Evolutionary conservation across 1,139 yeast genomes (phyloP), one percentile per base, ranked within the genome.

Genomic region (Taphrina pruni): DNA sequence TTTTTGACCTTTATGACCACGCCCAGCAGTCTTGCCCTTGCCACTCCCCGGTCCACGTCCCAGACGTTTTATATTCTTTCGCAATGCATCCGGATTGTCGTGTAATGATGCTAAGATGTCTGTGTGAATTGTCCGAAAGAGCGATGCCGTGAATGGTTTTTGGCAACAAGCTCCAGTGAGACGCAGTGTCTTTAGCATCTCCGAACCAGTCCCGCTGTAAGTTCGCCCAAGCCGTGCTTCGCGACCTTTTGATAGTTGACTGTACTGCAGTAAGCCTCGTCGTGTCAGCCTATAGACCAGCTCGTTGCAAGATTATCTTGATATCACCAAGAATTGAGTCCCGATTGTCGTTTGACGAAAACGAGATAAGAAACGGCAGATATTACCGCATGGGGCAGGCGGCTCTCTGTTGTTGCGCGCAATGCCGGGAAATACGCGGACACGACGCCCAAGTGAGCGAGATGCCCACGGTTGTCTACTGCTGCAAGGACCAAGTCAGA

Each of bases 1-100:
- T 81, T 93, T 93, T 79, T 94, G 99, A 86, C 99, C 99, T 81
- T 93, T 95, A 77, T 91, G 97, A 82, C 99, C 99, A 78, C 99
- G 86, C 65, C 97, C 97, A 2, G 98, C 87, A 1, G 98, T 94
- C 79, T 93, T 92, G 81, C 99, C 84, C 74, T 83, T 82, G 17
- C 96, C 96, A 60, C 96, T 88, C 45, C 97, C 94, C 50, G 97
- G 97, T 80, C 99, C 99, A 81, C 99, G 87, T 78, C 99, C 99
- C 43, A 94, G 83, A 79, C 97, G 85, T 38, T 64, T 64, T 32
- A 64, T 51, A 20, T 64, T 64, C 35, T 52, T 56, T 11, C 62
- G 62, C 9, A 58, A 12, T 7, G 62, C 62, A 26, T n/a, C 52
- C 1, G 62, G 62, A 17, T 58, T 58, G 26, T 58, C 62, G 52